Evolutionary conservation across 2,329 filamentous ascomycete genomes (phyloP).

Genomic region (Blastomyces parvus): DNA sequence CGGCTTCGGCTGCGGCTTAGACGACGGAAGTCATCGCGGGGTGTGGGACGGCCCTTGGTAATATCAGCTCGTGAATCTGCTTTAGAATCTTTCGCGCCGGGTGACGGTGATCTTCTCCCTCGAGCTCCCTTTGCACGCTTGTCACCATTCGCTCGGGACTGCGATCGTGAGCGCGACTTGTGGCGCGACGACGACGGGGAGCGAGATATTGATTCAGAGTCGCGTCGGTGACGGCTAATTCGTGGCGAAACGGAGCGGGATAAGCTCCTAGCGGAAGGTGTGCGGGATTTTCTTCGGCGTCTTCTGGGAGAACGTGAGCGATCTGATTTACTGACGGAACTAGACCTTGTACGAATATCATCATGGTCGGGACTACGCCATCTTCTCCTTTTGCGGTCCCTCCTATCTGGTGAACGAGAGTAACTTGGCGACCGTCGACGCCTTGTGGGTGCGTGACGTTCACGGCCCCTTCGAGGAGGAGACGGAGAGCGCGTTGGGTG

Average conservation of each 20-base stretch:
- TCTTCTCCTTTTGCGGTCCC: slow-evolving; percentile 28
- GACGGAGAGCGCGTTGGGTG: slow-evolving; percentile 26
- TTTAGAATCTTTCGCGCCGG: slow-evolving; percentile 34
- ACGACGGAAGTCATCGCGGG: slow-evolving; percentile 35
- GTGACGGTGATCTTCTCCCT: slow-evolving; percentile 37
- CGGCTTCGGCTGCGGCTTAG: slow-evolving; percentile 29
- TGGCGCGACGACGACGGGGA: slow-evolving; percentile 32
- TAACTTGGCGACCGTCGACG: slow-evolving; percentile 27
- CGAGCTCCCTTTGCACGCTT: slow-evolving; percentile 24
- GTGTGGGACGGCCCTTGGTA: slow-evolving; percentile 35
- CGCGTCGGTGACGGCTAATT: slow-evolving; percentile 18
- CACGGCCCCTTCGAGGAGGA: slow-evolving; percentile 23
- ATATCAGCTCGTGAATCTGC: slow-evolving; percentile 42
- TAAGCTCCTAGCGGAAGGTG: slow-evolving; percentile 30
- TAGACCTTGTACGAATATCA: slow-evolving; percentile 38
- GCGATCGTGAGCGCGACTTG: slow-evolving; percentile 31
- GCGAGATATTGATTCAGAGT: slow-evolving; percentile 18
- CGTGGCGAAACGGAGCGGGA: slow-evolving; percentile 29
- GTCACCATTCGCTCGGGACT: slow-evolving; percentile 28
- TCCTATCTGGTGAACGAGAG: slow-evolving; percentile 34
- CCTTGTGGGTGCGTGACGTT: slow-evolving; percentile 22
- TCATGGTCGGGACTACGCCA: slow-evolving; percentile 33
- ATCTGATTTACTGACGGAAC: slow-evolving; percentile 40
- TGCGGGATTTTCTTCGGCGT: slow-evolving; percentile 34
- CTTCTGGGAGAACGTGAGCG: slow-evolving; percentile 49